Percentiles rank a stretch among this genome's conserved stretches.
Evolutionary conservation across 2,329 filamentous ascomycete genomes (phyloP).

Genomic region (Microdochium bolleyi): DNA sequence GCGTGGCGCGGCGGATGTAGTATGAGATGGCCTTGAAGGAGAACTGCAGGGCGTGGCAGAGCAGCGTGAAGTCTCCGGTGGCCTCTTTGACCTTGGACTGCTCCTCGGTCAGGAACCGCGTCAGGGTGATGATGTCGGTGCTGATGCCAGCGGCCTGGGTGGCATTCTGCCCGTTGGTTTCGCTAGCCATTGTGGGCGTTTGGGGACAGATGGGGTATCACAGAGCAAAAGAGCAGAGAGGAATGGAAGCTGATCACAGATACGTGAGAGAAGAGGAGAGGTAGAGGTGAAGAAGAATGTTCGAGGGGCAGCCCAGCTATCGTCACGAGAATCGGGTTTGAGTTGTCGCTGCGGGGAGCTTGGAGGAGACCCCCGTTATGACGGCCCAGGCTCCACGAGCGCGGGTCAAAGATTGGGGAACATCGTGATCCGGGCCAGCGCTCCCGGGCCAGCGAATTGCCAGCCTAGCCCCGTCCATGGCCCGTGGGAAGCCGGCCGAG

Average conservation of each 20-base stretch:
- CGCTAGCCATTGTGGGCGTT: slow-evolving; percentile 14
- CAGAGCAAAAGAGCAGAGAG: neutral
- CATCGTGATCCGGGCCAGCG: slow-evolving; percentile 1
- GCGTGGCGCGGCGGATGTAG: slow-evolving; percentile 91
- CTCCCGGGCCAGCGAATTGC: slow-evolving; percentile 1
- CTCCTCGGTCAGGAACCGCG: slow-evolving; percentile 92
- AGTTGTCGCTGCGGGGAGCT: neutral
- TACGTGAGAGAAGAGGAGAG: neutral
- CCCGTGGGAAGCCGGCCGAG: slow-evolving; percentile 3
- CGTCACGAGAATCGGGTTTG: neutral
- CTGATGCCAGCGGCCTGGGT: slow-evolving; percentile 73
- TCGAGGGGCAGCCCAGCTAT: neutral
- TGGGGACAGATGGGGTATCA: neutral
- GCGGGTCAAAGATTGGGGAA: neutral
- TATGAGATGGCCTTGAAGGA: slow-evolving; percentile 99
- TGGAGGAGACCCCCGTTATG: neutral
- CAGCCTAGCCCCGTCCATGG: slow-evolving; percentile 11
- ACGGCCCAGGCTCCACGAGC: neutral
- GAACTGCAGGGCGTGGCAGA: slow-evolving; percentile 97
- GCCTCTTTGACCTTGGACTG: slow-evolving; percentile 89
- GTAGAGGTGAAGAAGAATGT: neutral
- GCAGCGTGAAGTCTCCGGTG: slow-evolving; percentile 96
- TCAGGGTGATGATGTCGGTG: slow-evolving; percentile 92
- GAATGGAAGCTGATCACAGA: neutral
- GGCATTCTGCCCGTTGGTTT: slow-evolving; percentile 16